Evolutionary conservation across 306 rosid genomes (phyloP).

Genomic region (Inga oerstediana): DNA sequence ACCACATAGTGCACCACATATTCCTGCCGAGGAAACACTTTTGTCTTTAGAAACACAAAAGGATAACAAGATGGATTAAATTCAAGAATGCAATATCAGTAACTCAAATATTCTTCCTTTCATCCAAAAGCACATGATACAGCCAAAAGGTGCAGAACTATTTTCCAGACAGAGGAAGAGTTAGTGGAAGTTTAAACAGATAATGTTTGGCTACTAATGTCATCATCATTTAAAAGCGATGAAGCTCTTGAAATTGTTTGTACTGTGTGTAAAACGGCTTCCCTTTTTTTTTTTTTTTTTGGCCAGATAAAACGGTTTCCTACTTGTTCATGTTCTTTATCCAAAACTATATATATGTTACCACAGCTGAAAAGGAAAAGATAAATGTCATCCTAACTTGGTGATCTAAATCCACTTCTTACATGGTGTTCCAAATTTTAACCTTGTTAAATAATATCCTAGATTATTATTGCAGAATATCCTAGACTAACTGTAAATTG

Average conservation of each 20-base stretch:
- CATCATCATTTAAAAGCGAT: conserved; percentile 13
- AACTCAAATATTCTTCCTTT: conserved; percentile 15
- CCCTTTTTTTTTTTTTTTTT: too few species aligned
- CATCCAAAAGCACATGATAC: conserved; percentile 26
- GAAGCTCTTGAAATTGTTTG: not conserved
- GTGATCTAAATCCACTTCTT: not conserved
- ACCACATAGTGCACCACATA: conserved; percentile 69
- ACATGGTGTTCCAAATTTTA: not conserved
- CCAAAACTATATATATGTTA: not conserved
- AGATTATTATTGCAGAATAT: not conserved
- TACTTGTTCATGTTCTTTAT: not conserved
- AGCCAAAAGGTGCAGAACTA: conserved; percentile 21
- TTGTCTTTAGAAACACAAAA: conserved; percentile 28
- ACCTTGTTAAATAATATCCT: not conserved
- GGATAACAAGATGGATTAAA: conserved; percentile 6
- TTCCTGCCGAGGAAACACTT: conserved; percentile 56
- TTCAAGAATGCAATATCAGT: conserved; percentile 24
- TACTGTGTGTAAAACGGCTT: not conserved
- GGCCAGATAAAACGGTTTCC: not conserved
- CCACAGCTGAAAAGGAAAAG: not conserved
- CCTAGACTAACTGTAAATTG: not conserved
- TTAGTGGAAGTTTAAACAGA: conserved; percentile 22
- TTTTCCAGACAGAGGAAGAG: conserved; percentile 5
- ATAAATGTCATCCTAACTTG: not conserved
- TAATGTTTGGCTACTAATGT: not conserved